Evolutionary conservation across 305 asterid genomes (phyloP), one percentile per base, ranked within the genome.

Genomic region (Salvia sclarea): DNA sequence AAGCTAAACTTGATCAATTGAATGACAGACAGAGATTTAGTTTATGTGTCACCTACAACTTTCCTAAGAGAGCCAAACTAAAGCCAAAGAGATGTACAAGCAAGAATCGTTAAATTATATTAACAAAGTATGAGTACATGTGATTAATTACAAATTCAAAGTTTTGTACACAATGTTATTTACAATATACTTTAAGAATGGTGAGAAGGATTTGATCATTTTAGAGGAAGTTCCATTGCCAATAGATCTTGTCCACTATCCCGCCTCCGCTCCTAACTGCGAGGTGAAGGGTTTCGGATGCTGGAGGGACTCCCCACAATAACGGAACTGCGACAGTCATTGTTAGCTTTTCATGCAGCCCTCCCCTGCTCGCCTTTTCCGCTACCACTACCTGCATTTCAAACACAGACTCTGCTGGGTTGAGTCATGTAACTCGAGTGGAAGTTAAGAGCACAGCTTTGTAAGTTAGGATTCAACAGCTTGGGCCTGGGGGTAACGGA

Each of bases 231-330:
- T 94, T 81, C 97, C 96, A 94, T 69, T 92, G 96, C 96, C 96
- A 85, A 55, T 81, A 94, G 66, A 94, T 85, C 78, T 94, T 94
- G 79, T 94, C 97, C 12, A 94, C 98, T 31, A 89, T 94, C 53
- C 97, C 99, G 7, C 99, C 97, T 45, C 99, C 97, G 20, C 82
- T 87, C 78, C 76, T 80, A 59, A 91, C 97, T 0, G 97, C 96
- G 64, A 94, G 76, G 69, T 77, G 96, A 52, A 91, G 94, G 13
- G 93, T 89, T 45, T 85, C 93, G 0, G 97, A 94, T n/a, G 96
- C 96, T 24, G 96, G 99, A 53, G 98, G 97, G 33, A 91, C 92
- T 14, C 99, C 99, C 99, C 96, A 94, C 3, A 91, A 95, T 35
- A 94, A 73, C 1, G 99, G 97, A 78, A 91, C 97, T 3, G 96